Conservation (phyloP, 2,329 filamentous ascomycete genomes). For the Fusarium sororula region DNA sequence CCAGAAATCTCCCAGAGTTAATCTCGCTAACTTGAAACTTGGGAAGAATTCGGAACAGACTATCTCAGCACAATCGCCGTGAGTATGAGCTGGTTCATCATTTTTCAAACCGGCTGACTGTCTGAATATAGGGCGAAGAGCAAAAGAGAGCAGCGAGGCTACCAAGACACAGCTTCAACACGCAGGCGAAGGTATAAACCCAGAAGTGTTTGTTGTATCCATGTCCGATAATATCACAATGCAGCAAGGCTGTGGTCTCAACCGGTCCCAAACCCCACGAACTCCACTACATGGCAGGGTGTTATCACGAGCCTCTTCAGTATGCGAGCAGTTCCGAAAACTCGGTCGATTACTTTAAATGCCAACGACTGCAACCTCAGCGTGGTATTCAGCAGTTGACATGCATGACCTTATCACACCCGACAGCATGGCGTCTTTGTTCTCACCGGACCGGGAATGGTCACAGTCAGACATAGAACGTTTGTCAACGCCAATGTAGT, state of each 20-base stretch:
- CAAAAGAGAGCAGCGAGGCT: neutral
- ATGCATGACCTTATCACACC: neutral
- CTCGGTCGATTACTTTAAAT: neutral
- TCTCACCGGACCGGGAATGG: neutral
- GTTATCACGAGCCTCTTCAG: neutral
- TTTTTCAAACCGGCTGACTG: neutral
- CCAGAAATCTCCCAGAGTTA: neutral
- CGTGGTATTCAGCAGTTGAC: neutral
- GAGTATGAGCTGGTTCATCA: neutral
- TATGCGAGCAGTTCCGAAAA: neutral
- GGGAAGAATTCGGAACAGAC: neutral
- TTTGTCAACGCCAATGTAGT: neutral
- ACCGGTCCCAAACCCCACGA: neutral
- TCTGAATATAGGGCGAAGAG: neutral
- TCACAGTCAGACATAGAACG: neutral
- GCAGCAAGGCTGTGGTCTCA: neutral
- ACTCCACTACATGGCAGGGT: neutral
- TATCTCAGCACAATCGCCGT: neutral
- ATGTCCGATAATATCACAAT: neutral
- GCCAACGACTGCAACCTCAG: neutral
- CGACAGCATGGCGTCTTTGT: neutral
- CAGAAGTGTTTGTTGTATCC: accelerated
- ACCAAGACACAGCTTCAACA: neutral
- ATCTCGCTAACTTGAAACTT: neutral
- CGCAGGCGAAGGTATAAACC: neutral